A percentile compares a stretch with the other conserved stretches of the same genome.
phyloP scores from a whole-genome alignment of 208 protist genomes.

The Porcisia hertigi region DNA sequence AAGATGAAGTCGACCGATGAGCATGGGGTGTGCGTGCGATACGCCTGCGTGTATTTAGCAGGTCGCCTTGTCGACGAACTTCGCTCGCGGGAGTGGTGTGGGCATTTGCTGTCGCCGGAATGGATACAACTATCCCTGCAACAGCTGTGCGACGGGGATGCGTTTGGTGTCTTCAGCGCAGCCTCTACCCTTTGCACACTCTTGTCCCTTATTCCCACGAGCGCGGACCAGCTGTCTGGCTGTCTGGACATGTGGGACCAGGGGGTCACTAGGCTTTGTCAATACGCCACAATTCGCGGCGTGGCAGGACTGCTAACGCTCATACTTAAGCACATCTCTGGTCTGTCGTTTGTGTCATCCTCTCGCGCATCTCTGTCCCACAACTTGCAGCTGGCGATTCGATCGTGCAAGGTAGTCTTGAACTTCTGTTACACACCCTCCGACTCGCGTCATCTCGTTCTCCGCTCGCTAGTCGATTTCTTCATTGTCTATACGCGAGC shows the following conservation, averaged over 20 bases:
- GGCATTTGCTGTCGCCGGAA: slow-evolving; percentile 8
- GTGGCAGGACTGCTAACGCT: slow-evolving; percentile 16
- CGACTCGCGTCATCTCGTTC: slow-evolving; percentile 26
- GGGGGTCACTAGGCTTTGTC: slow-evolving; percentile 19
- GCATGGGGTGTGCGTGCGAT: slow-evolving; percentile 20
- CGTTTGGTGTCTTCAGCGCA: slow-evolving; percentile 24
- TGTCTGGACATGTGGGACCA: slow-evolving; percentile 8
- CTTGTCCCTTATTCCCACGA: slow-evolving; percentile 6
- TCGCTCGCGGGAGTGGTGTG: slow-evolving; percentile 11
- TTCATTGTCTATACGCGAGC: slow-evolving; percentile 10
- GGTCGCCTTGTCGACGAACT: slow-evolving; percentile 27
- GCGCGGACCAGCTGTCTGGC: background rate
- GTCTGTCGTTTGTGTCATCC: slow-evolving; percentile 7
- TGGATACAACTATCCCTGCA: slow-evolving; percentile 13
- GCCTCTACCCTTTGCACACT: slow-evolving; percentile 29
- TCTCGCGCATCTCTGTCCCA: background rate
- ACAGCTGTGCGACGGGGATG: slow-evolving; percentile 14
- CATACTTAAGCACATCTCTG: slow-evolving; percentile 12
- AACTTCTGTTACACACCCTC: slow-evolving; percentile 10
- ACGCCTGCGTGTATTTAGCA: slow-evolving; percentile 24
- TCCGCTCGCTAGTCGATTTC: slow-evolving; percentile 24
- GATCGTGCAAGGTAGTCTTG: slow-evolving; percentile 10
- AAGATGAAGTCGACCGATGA: background rate
- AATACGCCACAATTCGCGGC: slow-evolving; percentile 16
- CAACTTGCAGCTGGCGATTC: background rate